Evolutionary conservation across 257 asterid species (phyloP).

Genomic region (Cinchona pubescens): DNA sequence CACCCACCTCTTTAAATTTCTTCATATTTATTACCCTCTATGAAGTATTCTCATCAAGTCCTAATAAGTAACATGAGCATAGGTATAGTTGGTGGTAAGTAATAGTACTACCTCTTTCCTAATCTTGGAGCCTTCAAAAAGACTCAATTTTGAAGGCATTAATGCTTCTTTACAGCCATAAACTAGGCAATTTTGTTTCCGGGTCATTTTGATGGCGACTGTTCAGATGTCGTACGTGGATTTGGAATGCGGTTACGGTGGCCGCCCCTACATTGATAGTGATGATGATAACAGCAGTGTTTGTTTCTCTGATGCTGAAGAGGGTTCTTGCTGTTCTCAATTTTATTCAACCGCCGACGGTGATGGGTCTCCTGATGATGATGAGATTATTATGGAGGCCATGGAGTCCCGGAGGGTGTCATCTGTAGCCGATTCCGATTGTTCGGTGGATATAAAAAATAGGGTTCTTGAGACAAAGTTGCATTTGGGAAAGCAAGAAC

Average conservation of each 20-base stretch:
- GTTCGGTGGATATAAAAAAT: slow-evolving; percentile 46
- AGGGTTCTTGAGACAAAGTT: slow-evolving; percentile 31
- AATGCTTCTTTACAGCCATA: slow-evolving; percentile 7
- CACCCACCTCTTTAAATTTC: slow-evolving; percentile 6
- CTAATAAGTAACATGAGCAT: neutral
- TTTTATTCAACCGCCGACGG: slow-evolving; percentile 78
- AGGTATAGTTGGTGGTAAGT: neutral
- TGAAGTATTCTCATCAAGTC: neutral
- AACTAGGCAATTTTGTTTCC: slow-evolving; percentile 19
- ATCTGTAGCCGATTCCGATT: slow-evolving; percentile 38
- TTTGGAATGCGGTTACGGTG: slow-evolving; percentile 63
- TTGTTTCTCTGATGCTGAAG: slow-evolving; percentile 75
- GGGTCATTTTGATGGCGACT: slow-evolving; percentile 39
- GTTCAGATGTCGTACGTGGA: slow-evolving; percentile 48
- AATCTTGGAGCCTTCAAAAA: neutral
- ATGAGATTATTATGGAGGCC: slow-evolving; percentile 40
- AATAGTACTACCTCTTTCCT: neutral
- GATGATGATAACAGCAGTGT: slow-evolving; percentile 43
- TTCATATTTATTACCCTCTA: neutral
- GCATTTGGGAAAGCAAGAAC: slow-evolving; percentile 39
- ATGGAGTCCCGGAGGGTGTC: slow-evolving; percentile 46
- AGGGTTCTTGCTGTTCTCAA: slow-evolving; percentile 70
- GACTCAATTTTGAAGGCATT: slow-evolving; percentile 22
- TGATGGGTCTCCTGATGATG: slow-evolving; percentile 62
- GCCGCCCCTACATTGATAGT: slow-evolving; percentile 29